Base-by-base conservation (phyloP, 208 protist species). In the Angomonas ambiguus region DNA sequence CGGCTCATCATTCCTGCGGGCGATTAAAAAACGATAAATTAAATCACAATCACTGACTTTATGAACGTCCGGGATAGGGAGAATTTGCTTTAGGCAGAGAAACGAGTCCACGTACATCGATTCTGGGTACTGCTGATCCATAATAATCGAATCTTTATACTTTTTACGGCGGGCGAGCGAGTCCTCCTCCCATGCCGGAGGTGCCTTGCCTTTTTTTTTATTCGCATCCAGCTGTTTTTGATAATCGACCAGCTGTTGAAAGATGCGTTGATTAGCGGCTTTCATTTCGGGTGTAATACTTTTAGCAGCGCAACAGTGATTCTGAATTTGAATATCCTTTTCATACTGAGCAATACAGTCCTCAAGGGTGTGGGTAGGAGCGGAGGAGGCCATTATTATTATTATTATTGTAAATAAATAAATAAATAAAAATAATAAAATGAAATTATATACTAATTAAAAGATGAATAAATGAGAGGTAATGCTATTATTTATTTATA, bases 1-100 rank as follows among this genome's bases (percentile, higher is more conserved):
- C 25, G 62, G 48, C 45, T 71, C 69, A 38, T 85, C 71, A 30
- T 76, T 80, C n/a, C 63, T 56, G 28, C 72, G 71, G 30, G 74
- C 77, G 58, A 87, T 83, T n/a, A 87, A 68, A 31, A 81, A 87
- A 51, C 81, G 76, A 57, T 83, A 87, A 45, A 87, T 87, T 6
- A 62, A 51, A 31, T 87, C 81, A 56, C 81, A 87, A 71, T 87
- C 81, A 42, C 64, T 77, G 1, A 81, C 18, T 57, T 87, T 79
- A 71, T 87, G 76, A 18, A 87, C 66, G 41, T 87, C 81, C 8
- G 77, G 74, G 27, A 87, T 82, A 16, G 81, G 81, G 42, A 87
- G 28, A 6, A 87, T 65, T 45, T 86, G 69, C 59, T 69, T 67
- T 11, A 83, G 69, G 32, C 72, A 57, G 6, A 63, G 76, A 11